These are phyloP conservation scores for Aureobasidium mangrovei DNA, from an alignment of 2,329 filamentous ascomycete species.

Conservation along the genomic window DNA sequence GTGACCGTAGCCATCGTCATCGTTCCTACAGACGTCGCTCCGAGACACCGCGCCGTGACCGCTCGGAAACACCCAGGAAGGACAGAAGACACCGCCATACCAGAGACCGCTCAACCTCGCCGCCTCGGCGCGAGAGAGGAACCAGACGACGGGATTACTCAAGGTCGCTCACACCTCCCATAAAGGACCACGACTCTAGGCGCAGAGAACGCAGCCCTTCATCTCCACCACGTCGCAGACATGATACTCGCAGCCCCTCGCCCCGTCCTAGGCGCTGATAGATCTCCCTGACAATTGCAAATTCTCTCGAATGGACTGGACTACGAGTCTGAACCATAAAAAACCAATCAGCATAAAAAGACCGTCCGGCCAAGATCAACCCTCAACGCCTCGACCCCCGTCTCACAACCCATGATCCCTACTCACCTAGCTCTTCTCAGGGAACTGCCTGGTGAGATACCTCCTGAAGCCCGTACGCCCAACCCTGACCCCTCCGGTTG, in stretches of 20 bases:
- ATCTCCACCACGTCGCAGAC: background rate
- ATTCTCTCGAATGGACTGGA: too few relatives aligned
- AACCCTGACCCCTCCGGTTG: conserved; percentile 20
- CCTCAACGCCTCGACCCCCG: too few relatives aligned
- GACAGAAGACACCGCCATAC: background rate
- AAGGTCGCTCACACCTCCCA: background rate
- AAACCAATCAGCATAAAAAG: too few relatives aligned
- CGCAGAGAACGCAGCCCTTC: conserved; percentile 3
- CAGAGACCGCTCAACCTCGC: background rate
- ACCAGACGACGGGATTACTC: conserved; percentile 4
- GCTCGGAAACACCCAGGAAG: background rate
- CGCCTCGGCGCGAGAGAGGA: background rate
- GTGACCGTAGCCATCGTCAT: conserved; percentile 7
- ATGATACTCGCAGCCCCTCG: conserved; percentile 1
- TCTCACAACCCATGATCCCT: background rate
- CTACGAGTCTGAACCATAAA: too few relatives aligned
- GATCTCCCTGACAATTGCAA: too few relatives aligned
- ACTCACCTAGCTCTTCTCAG: conserved; percentile 7
- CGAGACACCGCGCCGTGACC: background rate
- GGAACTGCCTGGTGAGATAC: conserved; percentile 28
- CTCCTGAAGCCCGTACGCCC: conserved; percentile 25
- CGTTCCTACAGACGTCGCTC: conserved; percentile 5
- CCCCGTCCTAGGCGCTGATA: conserved; percentile 1
- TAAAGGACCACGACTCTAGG: background rate
- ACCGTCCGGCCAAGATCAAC: too few relatives aligned